phyloP scores from a whole-genome alignment of 345 rosid species.

The Adansonia digitata region DNA sequence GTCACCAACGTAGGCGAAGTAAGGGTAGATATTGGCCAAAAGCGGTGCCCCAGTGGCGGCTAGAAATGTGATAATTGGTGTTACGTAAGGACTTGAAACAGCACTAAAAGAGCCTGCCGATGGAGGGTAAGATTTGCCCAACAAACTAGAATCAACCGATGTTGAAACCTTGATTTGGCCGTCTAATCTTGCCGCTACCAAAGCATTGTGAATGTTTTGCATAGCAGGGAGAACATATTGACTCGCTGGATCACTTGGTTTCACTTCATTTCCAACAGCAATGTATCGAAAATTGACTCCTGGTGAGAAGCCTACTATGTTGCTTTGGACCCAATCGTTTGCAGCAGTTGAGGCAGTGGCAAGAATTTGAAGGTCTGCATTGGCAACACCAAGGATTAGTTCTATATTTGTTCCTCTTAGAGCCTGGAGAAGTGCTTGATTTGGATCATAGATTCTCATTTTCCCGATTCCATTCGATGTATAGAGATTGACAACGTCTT shows the following conservation, averaged over 20 bases:
- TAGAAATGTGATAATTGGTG: conserved; percentile 16
- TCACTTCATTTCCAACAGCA: conserved; percentile 39
- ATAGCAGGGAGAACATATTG: conserved; percentile 1
- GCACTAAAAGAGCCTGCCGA: neutral
- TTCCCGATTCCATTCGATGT: conserved; percentile 17
- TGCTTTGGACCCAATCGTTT: conserved; percentile 27
- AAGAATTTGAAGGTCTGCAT: conserved; percentile 20
- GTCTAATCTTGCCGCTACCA: conserved; percentile 15
- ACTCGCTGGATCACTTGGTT: neutral
- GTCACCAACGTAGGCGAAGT: conserved; percentile 15
- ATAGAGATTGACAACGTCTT: conserved; percentile 24
- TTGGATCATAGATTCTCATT: conserved; percentile 40
- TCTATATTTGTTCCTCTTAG: conserved; percentile 34
- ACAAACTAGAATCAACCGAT: conserved; percentile 8
- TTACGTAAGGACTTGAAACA: neutral
- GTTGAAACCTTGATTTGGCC: conserved; percentile 37
- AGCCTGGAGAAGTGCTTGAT: conserved; percentile 34
- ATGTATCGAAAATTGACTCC: conserved; percentile 29
- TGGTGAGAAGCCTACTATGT: conserved; percentile 21
- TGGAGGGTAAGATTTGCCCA: neutral
- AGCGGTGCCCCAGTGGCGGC: conserved; percentile 25
- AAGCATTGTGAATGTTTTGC: neutral
- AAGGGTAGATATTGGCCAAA: conserved; percentile 26
- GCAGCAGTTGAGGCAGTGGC: conserved; percentile 25
- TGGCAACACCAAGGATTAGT: conserved; percentile 28